Percentiles rank a stretch among this genome's conserved stretches.
These are phyloP conservation scores for Hyphopichia burtonii DNA, from an alignment of 1,139 yeast species.

Conservation along the genomic window DNA sequence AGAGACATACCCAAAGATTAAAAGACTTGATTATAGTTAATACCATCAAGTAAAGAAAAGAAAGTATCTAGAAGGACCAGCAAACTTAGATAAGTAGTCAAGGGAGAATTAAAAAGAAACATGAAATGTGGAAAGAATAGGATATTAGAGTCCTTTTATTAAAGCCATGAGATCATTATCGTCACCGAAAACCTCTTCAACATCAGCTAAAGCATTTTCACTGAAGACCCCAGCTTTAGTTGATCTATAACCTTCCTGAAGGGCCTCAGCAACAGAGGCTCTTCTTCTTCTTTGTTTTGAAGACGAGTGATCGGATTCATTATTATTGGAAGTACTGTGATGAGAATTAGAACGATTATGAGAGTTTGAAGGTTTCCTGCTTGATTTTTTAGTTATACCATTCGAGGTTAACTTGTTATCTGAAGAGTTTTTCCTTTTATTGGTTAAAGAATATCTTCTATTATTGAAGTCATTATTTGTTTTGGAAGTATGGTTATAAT, in stretches of 20 bases:
- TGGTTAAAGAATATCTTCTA: slow-evolving; percentile 17
- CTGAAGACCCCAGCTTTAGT: slow-evolving; percentile 75
- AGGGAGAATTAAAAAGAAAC: background rate
- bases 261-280: slow-evolving; percentile 69
- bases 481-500: slow-evolving; percentile 22
- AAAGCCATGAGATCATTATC: slow-evolving; percentile 48
- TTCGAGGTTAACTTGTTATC: slow-evolving; percentile 10
- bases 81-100: background rate
- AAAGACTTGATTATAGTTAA: too few relatives aligned
- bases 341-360: background rate
- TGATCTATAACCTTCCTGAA: slow-evolving; percentile 69
- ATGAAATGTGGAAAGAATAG: background rate
- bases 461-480: slow-evolving; percentile 20
- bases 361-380: background rate
- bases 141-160: slow-evolving; percentile 33
- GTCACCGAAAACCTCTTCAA: slow-evolving; percentile 58
- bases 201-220: slow-evolving; percentile 68
- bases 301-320: slow-evolving; percentile 7
- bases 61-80: slow-evolving; percentile 1
- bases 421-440: slow-evolving; percentile 7
- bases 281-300: slow-evolving; percentile 44
- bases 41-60: background rate
- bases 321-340: slow-evolving; percentile 1
- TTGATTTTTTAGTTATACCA: slow-evolving; percentile 3
- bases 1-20: too few relatives aligned